phyloP scores from a whole-genome alignment of 2,329 filamentous ascomycete species.

The Fusarium sp. region DNA sequence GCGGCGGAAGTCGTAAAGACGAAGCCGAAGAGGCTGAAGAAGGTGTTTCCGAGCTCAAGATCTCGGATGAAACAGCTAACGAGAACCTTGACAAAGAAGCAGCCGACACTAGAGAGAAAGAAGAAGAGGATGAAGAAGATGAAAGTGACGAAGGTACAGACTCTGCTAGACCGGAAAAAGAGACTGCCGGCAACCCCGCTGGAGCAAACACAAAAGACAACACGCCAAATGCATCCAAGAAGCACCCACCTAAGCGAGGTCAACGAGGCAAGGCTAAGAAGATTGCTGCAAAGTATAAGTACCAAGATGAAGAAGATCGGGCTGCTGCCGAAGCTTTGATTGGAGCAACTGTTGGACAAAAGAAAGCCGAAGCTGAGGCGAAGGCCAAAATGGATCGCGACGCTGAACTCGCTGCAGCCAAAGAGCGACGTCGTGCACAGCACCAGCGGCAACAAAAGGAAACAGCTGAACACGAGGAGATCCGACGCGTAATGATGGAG shows the following conservation, averaged over 20 bases:
- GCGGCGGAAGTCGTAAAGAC: constrained; percentile 44
- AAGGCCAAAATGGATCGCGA: constrained; percentile 76
- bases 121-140: constrained; percentile 44
- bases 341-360: constrained; percentile 76
- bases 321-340: constrained; percentile 85
- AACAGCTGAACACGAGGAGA: constrained; percentile 81
- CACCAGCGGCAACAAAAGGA: constrained; percentile 82
- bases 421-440: constrained; percentile 81
- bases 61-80: constrained; percentile 41
- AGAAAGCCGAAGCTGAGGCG: constrained; percentile 76
- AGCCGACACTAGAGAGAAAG: constrained; percentile 27
- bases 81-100: constrained; percentile 53
- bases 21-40: constrained; percentile 46
- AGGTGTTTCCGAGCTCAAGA: constrained; percentile 43
- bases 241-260: constrained; percentile 70
- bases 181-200: constrained; percentile 31
- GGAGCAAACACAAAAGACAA: constrained; percentile 18
- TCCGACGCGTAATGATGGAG: constrained; percentile 69
- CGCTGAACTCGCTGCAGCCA: constrained; percentile 75
- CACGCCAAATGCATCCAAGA: constrained; percentile 53
- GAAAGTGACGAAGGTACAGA: constrained; percentile 46
- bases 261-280: constrained; percentile 89
- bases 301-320: constrained; percentile 95
- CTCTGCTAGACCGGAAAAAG: constrained; percentile 20
- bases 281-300: constrained; percentile 86